Evolutionary conservation across 2,329 filamentous ascomycete genomes (phyloP), one percentile per base, ranked within the genome.

Genomic region (Drechslerella dactyloides): DNA sequence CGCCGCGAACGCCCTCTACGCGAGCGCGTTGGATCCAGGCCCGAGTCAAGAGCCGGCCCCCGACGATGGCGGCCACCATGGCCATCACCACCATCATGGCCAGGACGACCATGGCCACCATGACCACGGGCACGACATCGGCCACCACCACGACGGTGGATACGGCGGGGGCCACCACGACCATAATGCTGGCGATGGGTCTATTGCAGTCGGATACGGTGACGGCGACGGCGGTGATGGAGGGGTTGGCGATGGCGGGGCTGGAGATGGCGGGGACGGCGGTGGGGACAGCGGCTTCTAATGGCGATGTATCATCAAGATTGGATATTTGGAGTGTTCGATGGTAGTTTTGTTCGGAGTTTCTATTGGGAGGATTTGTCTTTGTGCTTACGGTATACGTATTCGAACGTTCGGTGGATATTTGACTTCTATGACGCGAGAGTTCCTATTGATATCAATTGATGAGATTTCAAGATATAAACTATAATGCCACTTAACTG

Each of bases 1-100:
- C 3, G 55, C 62, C 1, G 46, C 50, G 48, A 66, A 66, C 33
- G 54, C 62, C 1, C 53, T 66, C 54, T 7, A 59, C 8, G 55
- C 55, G 17, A 66, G 54, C 11, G 58, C 44, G n/a, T 46, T 66
- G 50, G 51, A 42, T 33, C 3, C 27, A 33, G 3, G 5, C 27
- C 17, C 23, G n/a, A 11, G 4, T 6, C 11, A 4, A 17, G 21
- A 11, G 17, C 24, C 24, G 17, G 4, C 24, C 21, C 54, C 54
- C 17, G 35, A 17, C 35, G 44, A 46, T 11, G 48, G 46, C 13
- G 48, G 8, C 30, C 37, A 53, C 23, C 23, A 27, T 23, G 23
- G 40, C 27, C 15, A 33, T 24, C 57, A 60, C 24, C 17, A 37
- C 17, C 15, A 21, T n/a, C n/a, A n/a, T n/a, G n/a, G 3, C 17